phyloP scores from a whole-genome alignment of 768 basidiomycete genomes.

The Tephrocybe sp. region DNA sequence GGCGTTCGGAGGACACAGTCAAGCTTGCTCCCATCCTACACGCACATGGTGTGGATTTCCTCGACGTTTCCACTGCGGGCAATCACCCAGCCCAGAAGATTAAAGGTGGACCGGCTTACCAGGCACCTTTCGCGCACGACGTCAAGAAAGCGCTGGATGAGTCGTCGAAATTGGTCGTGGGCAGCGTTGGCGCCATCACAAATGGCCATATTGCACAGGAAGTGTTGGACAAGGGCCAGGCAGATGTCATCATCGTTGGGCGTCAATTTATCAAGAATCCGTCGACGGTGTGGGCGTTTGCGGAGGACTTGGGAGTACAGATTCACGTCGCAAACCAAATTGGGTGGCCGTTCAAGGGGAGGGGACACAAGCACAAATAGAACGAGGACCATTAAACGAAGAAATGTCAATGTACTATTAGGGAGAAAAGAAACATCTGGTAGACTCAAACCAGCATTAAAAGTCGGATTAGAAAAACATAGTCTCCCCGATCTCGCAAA shows the following conservation, averaged over 20 bases:
- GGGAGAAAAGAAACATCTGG: too few relatives aligned
- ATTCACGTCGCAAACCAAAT: conserved; percentile 53
- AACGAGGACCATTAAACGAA: too few relatives aligned
- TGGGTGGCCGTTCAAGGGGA: conserved; percentile 50
- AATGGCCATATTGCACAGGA: conserved; percentile 55
- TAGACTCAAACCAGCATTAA: too few relatives aligned
- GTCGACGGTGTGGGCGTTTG: conserved; percentile 49
- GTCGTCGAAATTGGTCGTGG: conserved; percentile 42
- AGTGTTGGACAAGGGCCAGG: conserved; percentile 54
- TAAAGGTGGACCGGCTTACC: conserved; percentile 40
- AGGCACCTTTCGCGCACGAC: conserved; percentile 55
- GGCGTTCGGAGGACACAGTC: conserved; percentile 71
- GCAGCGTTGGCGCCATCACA: conserved; percentile 54
- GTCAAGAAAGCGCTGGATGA: conserved; percentile 44
- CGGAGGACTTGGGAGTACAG: conserved; percentile 53
- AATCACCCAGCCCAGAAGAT: conserved; percentile 43
- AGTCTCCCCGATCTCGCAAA: conserved; percentile 66
- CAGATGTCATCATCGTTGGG: conserved; percentile 59
- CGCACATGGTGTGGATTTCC: conserved; percentile 68
- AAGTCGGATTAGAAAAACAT: conserved; percentile 25
- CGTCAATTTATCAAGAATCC: conserved; percentile 64
- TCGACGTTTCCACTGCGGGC: conserved; percentile 74
- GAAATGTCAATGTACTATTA: too few relatives aligned
- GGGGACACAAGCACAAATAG: conserved; percentile 16
- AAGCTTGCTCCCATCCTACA: conserved; percentile 57